Base-by-base conservation (phyloP, 805 yeast genomes). In the Yamadazyma kitorensis region DNA sequence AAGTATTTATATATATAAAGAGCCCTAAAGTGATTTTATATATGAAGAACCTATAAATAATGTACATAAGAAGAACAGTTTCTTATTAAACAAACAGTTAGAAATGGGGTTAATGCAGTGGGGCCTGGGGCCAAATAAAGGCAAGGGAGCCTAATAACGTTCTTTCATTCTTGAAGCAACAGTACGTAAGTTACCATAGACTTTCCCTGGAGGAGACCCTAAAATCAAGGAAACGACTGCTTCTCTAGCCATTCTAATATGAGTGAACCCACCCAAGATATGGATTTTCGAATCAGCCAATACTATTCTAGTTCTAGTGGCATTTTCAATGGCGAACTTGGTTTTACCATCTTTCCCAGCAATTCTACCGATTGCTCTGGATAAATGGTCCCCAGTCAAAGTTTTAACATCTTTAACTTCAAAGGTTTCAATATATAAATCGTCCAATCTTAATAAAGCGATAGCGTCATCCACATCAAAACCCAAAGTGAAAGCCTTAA, bases 341-440 rank as follows among this genome's bases (percentile, higher is more conserved):
- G 98, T 93, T 64, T 89, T 91, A 55, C 99, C 99, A 57, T 93
- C 99, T 57, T 93, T 94, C 61, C 99, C 99, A 10, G 99, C 98
- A 62, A 93, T 93, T 74, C 99, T 87, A 54, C 98, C 99, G 58
- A 93, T 93, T 6, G 99, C 98, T 74, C 99, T 82, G 33, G 96
- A 84, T 57, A 93, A 72, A 76, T 93, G 98, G 64, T 93, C 98
- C 17, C 98, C 98, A 18, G 79, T 80, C 48, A 93, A 70, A 4
- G 97, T 91, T 64, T 93, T 94, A 38, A 93, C 97, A 62, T 93
- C 99, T 59, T 93, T 93, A 51, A 93, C 75, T 59, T 93, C 99
- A 56, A 93, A 93, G 4, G 98, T 87, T 64, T 93, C 98, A 45
- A 93, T 89, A 68, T 89, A 93, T 45, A 93, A 74, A 61, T 93